These are phyloP conservation scores for Ogataea pini DNA, from an alignment of 805 yeast genomes.

Conservation along the genomic window DNA sequence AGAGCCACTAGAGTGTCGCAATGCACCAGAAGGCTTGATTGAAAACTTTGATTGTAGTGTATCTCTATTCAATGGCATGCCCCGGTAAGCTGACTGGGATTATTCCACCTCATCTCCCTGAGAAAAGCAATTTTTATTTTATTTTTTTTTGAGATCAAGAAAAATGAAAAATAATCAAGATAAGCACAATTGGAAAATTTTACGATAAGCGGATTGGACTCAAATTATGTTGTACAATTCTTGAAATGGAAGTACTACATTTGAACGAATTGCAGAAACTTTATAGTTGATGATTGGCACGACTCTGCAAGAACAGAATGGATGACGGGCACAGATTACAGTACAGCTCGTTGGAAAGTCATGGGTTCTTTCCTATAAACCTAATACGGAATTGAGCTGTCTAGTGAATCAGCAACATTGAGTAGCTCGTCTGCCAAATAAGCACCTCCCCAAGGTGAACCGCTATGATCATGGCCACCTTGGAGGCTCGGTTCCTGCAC, in stretches of 20 bases:
- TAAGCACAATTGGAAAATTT: conserved; percentile 1
- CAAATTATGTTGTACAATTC: too few species aligned
- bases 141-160: not conserved
- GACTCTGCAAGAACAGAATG: too few species aligned
- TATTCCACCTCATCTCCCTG: too few species aligned
- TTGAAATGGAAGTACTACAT: too few species aligned
- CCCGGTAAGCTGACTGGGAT: too few species aligned
- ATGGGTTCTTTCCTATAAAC: too few species aligned
- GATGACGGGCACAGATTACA: too few species aligned
- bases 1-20: not conserved
- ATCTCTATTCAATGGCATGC: conserved; percentile 13
- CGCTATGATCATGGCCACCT: conserved; percentile 21
- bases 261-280: too few species aligned
- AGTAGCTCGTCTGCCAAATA: conserved; percentile 23
- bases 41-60: conserved; percentile 21
- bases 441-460: conserved; percentile 27
- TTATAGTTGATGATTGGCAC: too few species aligned
- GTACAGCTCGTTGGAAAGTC: too few species aligned
- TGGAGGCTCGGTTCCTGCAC: conserved; percentile 19
- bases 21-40: not conserved
- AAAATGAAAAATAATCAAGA: not conserved
- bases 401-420: conserved; percentile 23
- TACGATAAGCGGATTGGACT: too few species aligned
- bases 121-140: too few species aligned
- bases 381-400: conserved; percentile 15